Base-by-base conservation (phyloP, 2,329 filamentous ascomycete genomes). In the Fonsecaea multimorphosa region DNA sequence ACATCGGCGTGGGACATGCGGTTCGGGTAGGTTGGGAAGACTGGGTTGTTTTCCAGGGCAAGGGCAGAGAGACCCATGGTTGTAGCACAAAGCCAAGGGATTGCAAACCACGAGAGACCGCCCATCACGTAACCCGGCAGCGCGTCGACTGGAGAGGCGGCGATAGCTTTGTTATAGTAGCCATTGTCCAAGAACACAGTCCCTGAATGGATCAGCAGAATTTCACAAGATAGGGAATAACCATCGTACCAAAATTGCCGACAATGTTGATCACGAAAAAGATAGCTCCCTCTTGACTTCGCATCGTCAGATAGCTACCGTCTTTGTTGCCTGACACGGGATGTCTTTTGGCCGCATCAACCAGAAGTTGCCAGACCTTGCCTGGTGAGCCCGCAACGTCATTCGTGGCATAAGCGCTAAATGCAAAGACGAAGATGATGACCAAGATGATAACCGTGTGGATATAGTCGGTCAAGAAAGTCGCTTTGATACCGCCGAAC, bases 81-180 rank as follows among this genome's bases (percentile, higher is more conserved):
- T 0, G 91, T 97, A 0, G 93, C 92, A 1, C 88, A 91, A 9
- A 96, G 83, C 91, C 91, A 96, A 0, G 93, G 93, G 59, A 97
- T 96, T 0, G 93, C 93, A 72, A 97, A 97, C 93, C 93, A 97
- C 57, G 87, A 89, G 0, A 96, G 84, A 24, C 93, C 93, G 4
- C 93, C 93, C 68, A 94, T 85, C 61, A 97, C 89, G 74, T 97
- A 97, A 19, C 93, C 93, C 0, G 93, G 93, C 1, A 97, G 86
- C 0, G 93, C 93, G 67, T 94, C 88, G 0, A 94, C 90, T 0
- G 92, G 92, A 24, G 88, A 90, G 0, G 93, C 92, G 6, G 93
- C 92, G 73, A 97, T 96, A 16, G 92, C 93, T 78, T 96, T 96
- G 83, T 96, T 95, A 80, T 93, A 96, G 81, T 96, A 96, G 16